Evolutionary conservation across 2,329 filamentous ascomycete species (phyloP).

Genomic region (Leptographium galeiforme): DNA sequence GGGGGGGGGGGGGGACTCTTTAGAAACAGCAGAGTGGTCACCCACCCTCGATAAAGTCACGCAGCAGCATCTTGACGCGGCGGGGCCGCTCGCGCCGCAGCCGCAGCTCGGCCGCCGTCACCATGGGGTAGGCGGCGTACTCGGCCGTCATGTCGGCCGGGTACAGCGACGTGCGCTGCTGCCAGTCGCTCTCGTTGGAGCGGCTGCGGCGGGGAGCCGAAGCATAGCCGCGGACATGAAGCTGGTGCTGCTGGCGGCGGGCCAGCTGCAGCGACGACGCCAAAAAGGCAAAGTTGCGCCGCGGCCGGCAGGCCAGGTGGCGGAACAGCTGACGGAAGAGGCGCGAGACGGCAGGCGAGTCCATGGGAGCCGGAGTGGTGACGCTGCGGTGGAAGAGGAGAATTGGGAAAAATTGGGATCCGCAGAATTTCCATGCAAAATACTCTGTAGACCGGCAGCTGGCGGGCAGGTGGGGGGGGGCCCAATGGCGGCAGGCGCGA

Average conservation of each 20-base stretch:
- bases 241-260: slow-evolving; percentile 16
- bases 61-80: slow-evolving; percentile 89
- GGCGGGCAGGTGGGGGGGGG: neutral
- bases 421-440: too few relatives aligned
- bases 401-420: too few relatives aligned
- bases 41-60: slow-evolving; percentile 91
- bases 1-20: neutral
- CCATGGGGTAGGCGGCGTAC: slow-evolving; percentile 67
- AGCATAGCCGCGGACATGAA: slow-evolving; percentile 15
- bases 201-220: neutral
- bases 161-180: slow-evolving; percentile 65
- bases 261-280: slow-evolving; percentile 25
- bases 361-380: slow-evolving; percentile 5
- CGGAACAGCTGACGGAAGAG: slow-evolving; percentile 79
- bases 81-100: slow-evolving; percentile 61
- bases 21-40: neutral
- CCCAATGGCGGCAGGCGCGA: neutral
- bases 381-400: neutral
- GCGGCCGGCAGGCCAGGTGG: slow-evolving; percentile 50
- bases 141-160: slow-evolving; percentile 67
- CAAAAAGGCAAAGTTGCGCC: slow-evolving; percentile 27
- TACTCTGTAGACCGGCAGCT: too few relatives aligned
- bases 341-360: slow-evolving; percentile 27
- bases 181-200: slow-evolving; percentile 61
- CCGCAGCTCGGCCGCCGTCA: slow-evolving; percentile 71